Conservation (phyloP, 1,139 yeast genomes). For the Debaryomyces nepalensis region DNA sequence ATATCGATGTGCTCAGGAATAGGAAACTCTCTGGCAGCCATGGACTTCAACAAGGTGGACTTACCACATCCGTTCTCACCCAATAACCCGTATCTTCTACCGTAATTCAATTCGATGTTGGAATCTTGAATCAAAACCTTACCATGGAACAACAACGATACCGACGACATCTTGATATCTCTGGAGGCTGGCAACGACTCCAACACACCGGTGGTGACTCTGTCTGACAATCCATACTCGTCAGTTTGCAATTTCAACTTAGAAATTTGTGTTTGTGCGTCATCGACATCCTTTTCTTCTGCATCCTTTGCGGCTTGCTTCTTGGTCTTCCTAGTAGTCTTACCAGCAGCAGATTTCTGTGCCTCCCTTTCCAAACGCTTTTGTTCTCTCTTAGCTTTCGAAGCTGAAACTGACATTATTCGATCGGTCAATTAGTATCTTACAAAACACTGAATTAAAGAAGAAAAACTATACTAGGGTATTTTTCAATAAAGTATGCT, state of each 20-base stretch:
- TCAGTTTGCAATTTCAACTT: slow-evolving; percentile 92
- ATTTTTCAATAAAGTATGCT: slow-evolving; percentile 7
- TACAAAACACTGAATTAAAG: slow-evolving; percentile 1
- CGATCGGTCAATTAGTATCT: slow-evolving; percentile 2
- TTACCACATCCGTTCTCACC: slow-evolving; percentile 99
- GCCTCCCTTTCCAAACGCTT: slow-evolving; percentile 63
- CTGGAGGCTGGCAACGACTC: slow-evolving; percentile 88
- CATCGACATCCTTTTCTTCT: slow-evolving; percentile 63
- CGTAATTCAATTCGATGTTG: slow-evolving; percentile 88
- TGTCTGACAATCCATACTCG: slow-evolving; percentile 90
- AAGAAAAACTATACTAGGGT: slow-evolving; percentile 3
- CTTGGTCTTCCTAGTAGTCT: slow-evolving; percentile 65
- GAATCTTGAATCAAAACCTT: slow-evolving; percentile 94
- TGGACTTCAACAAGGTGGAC: slow-evolving; percentile 87
- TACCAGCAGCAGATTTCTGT: slow-evolving; percentile 75
- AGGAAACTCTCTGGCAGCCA: slow-evolving; percentile 97
- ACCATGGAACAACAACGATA: slow-evolving; percentile 95
- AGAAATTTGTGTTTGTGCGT: slow-evolving; percentile 75
- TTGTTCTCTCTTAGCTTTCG: slow-evolving; percentile 98
- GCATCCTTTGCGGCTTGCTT: slow-evolving; percentile 61
- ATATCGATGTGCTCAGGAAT: slow-evolving; percentile 91
- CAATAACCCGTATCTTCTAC: slow-evolving; percentile 93
- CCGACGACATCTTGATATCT: slow-evolving; percentile 89
- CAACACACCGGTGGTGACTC: slow-evolving; percentile 97
- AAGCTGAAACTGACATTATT: slow-evolving; percentile 68